Percentiles rank a stretch among this genome's conserved stretches.
These are phyloP conservation scores for Phytopythium boreale DNA, from an alignment of 352 stramenopile species.

Conservation along the genomic window DNA sequence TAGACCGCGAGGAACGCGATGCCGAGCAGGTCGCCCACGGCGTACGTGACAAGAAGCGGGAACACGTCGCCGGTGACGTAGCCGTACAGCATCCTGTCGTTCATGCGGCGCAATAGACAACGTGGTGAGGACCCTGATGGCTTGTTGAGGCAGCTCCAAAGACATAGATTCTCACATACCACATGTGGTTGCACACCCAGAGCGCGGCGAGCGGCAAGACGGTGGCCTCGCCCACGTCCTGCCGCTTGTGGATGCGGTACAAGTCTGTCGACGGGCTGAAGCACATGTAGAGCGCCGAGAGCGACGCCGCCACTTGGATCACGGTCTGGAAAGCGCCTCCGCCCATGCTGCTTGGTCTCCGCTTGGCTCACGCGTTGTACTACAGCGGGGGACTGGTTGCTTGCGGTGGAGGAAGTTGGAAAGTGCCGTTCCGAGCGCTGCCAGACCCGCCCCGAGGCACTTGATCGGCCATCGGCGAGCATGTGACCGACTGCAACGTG, in stretches of 20 bases:
- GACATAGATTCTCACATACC: conserved; percentile 24
- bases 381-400: not conserved
- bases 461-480: not conserved
- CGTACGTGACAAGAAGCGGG: conserved; percentile 49
- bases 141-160: no score
- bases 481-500: not conserved
- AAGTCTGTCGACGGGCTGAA: conserved; percentile 50
- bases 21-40: conserved; percentile 42
- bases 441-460: not conserved
- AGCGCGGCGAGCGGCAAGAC: conserved; percentile 61
- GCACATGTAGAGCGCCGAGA: conserved; percentile 76
- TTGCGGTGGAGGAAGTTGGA: not conserved
- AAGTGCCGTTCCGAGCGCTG: not conserved
- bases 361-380: not conserved
- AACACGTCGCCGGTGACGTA: conserved; percentile 46
- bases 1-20: conserved; percentile 50
- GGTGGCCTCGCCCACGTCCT: conserved; percentile 32
- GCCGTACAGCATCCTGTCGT: conserved; percentile 54
- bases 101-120: not conserved
- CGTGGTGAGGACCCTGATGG: not conserved
- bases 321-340: conserved; percentile 33
- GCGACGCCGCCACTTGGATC: conserved; percentile 56
- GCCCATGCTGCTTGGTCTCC: conserved; percentile 3
- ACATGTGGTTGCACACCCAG: conserved; percentile 70
- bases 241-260: conserved; percentile 50